Conservation (phyloP, 805 yeast genomes). For the Ogataea philodendri region DNA sequence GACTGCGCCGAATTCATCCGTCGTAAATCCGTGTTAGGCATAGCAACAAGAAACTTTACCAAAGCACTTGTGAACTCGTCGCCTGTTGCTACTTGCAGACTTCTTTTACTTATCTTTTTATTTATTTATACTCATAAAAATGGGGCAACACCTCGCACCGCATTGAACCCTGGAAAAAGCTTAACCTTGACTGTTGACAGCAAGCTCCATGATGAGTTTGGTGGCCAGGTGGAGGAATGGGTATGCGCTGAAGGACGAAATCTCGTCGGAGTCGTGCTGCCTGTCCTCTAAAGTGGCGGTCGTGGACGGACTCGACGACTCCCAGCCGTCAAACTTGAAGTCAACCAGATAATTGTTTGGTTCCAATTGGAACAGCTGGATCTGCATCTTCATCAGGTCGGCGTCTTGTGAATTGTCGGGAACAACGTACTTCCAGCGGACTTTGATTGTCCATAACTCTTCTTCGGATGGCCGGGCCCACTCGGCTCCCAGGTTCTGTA, state of each 20-base stretch:
- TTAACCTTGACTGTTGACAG: conserved; percentile 77
- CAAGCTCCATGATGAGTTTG: conserved; percentile 89
- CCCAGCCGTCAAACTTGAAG: conserved; percentile 98
- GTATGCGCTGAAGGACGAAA: conserved; percentile 89
- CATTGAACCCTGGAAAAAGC: conserved; percentile 1
- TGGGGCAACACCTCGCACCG: conserved; percentile 4
- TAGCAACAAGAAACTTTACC: conserved; percentile 1
- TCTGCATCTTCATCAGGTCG: conserved; percentile 93
- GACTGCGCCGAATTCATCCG: conserved; percentile 9
- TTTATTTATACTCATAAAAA: conserved; percentile 5
- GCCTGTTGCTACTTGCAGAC: neutral
- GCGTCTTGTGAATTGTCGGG: conserved; percentile 34
- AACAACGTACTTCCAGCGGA: conserved; percentile 81
- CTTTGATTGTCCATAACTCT: conserved; percentile 93
- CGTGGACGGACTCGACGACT: conserved; percentile 42
- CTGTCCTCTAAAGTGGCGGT: conserved; percentile 34
- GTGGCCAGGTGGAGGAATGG: conserved; percentile 94
- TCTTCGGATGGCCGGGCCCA: conserved; percentile 96
- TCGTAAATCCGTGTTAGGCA: conserved; percentile 3
- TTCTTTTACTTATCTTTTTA: conserved; percentile 7
- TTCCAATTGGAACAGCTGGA: conserved; percentile 91
- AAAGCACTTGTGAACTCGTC: neutral
- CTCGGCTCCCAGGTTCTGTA: conserved; percentile 92
- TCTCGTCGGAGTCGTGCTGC: conserved; percentile 57
- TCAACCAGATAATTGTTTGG: conserved; percentile 95